Conservation (phyloP, 192 early-diverging fungal genomes). For the Mycoemilia scoparia region DNA sequence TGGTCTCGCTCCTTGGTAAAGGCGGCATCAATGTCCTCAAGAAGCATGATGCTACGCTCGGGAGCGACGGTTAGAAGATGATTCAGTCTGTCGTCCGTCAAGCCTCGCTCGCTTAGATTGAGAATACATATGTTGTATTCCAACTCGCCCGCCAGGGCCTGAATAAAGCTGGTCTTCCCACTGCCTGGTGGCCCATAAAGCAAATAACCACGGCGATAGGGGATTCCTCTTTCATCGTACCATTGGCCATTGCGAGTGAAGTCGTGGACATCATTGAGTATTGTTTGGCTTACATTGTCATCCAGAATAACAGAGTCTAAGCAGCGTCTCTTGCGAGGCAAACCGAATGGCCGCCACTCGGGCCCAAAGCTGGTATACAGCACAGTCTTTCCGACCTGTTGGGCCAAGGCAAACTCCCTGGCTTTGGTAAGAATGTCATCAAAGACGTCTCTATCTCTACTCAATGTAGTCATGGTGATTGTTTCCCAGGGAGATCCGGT, state of each 20-base stretch:
- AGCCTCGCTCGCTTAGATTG: slow-evolving; percentile 59
- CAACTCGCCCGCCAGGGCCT: slow-evolving; percentile 73
- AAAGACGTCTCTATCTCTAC: slow-evolving; percentile 61
- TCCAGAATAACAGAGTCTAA: slow-evolving; percentile 60
- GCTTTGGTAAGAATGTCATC: slow-evolving; percentile 61
- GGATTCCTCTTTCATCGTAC: slow-evolving; percentile 72
- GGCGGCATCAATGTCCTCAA: slow-evolving; percentile 75
- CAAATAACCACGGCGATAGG: slow-evolving; percentile 78
- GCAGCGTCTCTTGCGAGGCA: slow-evolving; percentile 61
- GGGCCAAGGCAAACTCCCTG: slow-evolving; percentile 57
- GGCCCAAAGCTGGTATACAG: slow-evolving; percentile 88
- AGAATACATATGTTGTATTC: slow-evolving; percentile 78
- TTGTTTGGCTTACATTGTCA: slow-evolving; percentile 37
- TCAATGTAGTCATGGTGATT: slow-evolving; percentile 77
- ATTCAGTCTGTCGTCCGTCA: slow-evolving; percentile 72
- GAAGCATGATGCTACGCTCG: slow-evolving; percentile 55
- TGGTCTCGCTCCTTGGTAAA: slow-evolving; percentile 45
- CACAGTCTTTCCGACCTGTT: slow-evolving; percentile 90
- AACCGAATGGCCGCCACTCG: slow-evolving; percentile 93
- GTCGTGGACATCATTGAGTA: slow-evolving; percentile 49
- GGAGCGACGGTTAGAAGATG: slow-evolving; percentile 64
- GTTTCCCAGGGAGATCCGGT: slow-evolving; percentile 91
- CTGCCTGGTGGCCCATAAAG: slow-evolving; percentile 77
- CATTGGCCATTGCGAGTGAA: slow-evolving; percentile 67
- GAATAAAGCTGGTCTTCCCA: slow-evolving; percentile 85